Evolutionary conservation across 768 basidiomycete species (phyloP).

Genomic region (Imleria badia): DNA sequence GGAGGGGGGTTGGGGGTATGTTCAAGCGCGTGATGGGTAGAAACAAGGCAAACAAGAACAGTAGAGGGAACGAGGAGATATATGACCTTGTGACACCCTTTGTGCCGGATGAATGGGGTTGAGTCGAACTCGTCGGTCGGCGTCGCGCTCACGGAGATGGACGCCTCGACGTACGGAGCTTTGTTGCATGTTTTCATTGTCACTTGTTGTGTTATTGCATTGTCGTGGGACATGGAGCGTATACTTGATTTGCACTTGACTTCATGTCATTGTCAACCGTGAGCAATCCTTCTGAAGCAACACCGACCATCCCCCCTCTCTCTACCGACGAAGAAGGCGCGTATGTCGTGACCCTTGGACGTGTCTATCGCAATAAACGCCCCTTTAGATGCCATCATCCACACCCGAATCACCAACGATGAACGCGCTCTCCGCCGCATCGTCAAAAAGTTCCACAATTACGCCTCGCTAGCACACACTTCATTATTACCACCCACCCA

Average conservation of each 20-base stretch:
- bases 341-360: slow-evolving; percentile 12
- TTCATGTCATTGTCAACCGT: slow-evolving; percentile 10
- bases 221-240: not conserved
- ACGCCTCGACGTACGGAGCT: not conserved
- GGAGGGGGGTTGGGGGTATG: slow-evolving; percentile 47
- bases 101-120: slow-evolving; percentile 73
- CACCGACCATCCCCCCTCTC: slow-evolving; percentile 41
- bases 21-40: slow-evolving; percentile 62
- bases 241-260: not conserved
- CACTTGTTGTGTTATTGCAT: no score
- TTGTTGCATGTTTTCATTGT: not conserved
- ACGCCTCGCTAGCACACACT: slow-evolving; percentile 56
- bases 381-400: slow-evolving; percentile 69
- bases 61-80: slow-evolving; percentile 70
- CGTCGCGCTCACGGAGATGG: not conserved
- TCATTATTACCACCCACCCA: slow-evolving; percentile 37
- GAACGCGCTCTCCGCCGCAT: slow-evolving; percentile 76
- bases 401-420: slow-evolving; percentile 79
- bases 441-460: slow-evolving; percentile 79
- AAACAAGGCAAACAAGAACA: slow-evolving; percentile 45
- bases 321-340: slow-evolving; percentile 66
- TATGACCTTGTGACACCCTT: slow-evolving; percentile 85
- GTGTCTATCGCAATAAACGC: slow-evolving; percentile 9
- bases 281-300: slow-evolving; percentile 8
- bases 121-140: slow-evolving; percentile 1